Conservation (phyloP, 2,329 filamentous ascomycete genomes). For the Didymellaceae sp. region DNA sequence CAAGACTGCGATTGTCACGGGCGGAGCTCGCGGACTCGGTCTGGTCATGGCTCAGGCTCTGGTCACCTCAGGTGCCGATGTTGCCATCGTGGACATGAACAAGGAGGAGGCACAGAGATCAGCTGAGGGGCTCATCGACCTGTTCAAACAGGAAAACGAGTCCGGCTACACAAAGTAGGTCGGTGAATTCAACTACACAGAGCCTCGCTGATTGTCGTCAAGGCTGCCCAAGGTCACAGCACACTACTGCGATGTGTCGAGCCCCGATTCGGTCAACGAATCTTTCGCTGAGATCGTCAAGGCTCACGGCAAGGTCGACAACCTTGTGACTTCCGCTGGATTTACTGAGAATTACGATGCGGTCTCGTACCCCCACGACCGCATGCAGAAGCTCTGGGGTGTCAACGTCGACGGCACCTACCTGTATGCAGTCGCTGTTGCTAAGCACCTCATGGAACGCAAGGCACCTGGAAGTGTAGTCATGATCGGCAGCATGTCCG, state of each 20-base stretch:
- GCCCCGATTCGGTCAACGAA: slow-evolving; percentile 76
- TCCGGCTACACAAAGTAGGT: slow-evolving; percentile 55
- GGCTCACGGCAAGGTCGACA: slow-evolving; percentile 82
- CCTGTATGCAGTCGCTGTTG: slow-evolving; percentile 82
- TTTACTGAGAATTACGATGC: slow-evolving; percentile 97
- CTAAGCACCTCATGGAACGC: slow-evolving; percentile 85
- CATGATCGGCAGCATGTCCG: slow-evolving; percentile 95
- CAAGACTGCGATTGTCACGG: slow-evolving; percentile 84
- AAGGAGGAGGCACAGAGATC: slow-evolving; percentile 84
- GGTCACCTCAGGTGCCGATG: slow-evolving; percentile 83
- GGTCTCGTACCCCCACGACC: slow-evolving; percentile 86
- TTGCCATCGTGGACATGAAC: slow-evolving; percentile 94
- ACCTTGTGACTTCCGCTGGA: slow-evolving; percentile 92
- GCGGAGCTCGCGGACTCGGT: slow-evolving; percentile 86
- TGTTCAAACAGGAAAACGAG: slow-evolving; percentile 81
- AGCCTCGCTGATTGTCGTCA: background rate
- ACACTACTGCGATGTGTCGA: slow-evolving; percentile 87
- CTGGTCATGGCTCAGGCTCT: slow-evolving; percentile 93
- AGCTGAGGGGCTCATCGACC: slow-evolving; percentile 73
- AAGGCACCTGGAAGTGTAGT: slow-evolving; percentile 84
- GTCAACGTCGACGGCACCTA: slow-evolving; percentile 96
- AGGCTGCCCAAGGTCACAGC: slow-evolving; percentile 84
- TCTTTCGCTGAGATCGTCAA: slow-evolving; percentile 74
- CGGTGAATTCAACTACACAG: too few species aligned
- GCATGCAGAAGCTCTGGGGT: slow-evolving; percentile 90